These are phyloP conservation scores for Curvularia sp. DNA, from an alignment of 2,329 filamentous ascomycete genomes.

Conservation along the genomic window DNA sequence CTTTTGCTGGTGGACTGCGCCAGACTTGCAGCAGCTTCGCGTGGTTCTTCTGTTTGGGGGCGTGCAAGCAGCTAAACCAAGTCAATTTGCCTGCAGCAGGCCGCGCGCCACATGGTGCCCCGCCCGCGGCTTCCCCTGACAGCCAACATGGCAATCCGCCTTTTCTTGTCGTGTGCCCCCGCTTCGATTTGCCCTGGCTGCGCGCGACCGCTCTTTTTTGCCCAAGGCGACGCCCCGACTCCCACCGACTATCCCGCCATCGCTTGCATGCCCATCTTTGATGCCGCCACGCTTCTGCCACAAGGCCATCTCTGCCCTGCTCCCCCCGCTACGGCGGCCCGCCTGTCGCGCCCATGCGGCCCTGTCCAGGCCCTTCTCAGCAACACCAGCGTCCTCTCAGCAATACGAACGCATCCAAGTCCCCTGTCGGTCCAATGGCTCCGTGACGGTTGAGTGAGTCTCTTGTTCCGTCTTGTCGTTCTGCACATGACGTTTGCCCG, in stretches of 20 bases:
- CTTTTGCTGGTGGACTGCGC: neutral
- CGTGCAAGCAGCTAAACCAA: neutral
- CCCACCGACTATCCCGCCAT: neutral
- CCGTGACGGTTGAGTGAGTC: constrained; percentile 52
- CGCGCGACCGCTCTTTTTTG: neutral
- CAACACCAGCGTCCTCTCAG: constrained; percentile 26
- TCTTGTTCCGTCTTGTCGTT: constrained; percentile 6
- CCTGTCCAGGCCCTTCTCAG: constrained; percentile 23
- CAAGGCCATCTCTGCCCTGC: constrained; percentile 19
- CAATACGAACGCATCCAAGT: constrained; percentile 43
- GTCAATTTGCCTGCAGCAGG: constrained; percentile 13
- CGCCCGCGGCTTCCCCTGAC: constrained; percentile 20
- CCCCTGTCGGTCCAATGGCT: constrained; percentile 53
- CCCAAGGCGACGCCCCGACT: neutral
- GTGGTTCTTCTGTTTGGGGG: neutral
- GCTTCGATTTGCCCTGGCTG: neutral
- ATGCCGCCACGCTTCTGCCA: constrained; percentile 25
- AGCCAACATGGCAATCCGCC: constrained; percentile 1
- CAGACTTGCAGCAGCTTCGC: neutral
- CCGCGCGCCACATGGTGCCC: constrained; percentile 16
- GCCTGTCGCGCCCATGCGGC: neutral
- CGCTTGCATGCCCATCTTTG: constrained; percentile 16
- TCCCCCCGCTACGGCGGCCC: constrained; percentile 4
- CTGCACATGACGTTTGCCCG: constrained; percentile 8
- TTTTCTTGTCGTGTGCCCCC: constrained; percentile 2